phyloP scores from a whole-genome alignment of 1,284 basidiomycete species.

The Thelephora terrestris region DNA sequence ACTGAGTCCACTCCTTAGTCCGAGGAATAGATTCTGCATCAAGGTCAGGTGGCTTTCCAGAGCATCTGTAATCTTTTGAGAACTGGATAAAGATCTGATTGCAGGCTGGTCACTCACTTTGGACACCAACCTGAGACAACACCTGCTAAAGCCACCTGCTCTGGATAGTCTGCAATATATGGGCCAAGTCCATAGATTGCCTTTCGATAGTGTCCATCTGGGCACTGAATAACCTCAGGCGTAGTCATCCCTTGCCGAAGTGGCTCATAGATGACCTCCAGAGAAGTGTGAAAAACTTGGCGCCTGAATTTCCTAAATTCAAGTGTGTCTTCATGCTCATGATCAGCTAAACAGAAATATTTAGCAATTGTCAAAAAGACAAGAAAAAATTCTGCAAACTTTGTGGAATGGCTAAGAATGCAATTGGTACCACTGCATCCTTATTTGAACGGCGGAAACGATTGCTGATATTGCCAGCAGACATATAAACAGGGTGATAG shows the following conservation, averaged over 20 bases:
- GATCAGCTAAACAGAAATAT: not conserved
- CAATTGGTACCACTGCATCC: conserved; percentile 9
- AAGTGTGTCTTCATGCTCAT: not conserved
- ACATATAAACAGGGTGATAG: conserved; percentile 15
- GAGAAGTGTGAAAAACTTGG: conserved; percentile 8
- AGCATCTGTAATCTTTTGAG: not conserved
- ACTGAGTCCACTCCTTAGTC: not conserved
- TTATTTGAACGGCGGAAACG: conserved; percentile 11
- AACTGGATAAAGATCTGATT: not conserved
- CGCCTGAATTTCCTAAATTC: conserved; percentile 7
- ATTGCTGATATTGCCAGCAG: conserved; percentile 12
- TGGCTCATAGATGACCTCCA: conserved; percentile 1
- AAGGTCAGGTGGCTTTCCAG: not conserved
- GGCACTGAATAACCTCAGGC: conserved; percentile 2
- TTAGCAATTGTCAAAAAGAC: not conserved
- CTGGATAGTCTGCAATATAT: conserved; percentile 10
- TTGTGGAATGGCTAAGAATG: conserved; percentile 13
- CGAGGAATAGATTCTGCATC: not conserved
- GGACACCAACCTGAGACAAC: conserved; percentile 10
- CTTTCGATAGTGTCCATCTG: conserved; percentile 7
- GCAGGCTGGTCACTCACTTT: conserved; percentile 7
- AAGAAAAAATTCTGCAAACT: conserved; percentile 1
- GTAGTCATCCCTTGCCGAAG: conserved; percentile 5
- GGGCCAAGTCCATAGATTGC: conserved; percentile 9
- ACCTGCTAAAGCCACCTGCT: conserved; percentile 6